Base-by-base conservation (phyloP, 2,329 filamentous ascomycete genomes). In the Ceratocystis colombiana region DNA sequence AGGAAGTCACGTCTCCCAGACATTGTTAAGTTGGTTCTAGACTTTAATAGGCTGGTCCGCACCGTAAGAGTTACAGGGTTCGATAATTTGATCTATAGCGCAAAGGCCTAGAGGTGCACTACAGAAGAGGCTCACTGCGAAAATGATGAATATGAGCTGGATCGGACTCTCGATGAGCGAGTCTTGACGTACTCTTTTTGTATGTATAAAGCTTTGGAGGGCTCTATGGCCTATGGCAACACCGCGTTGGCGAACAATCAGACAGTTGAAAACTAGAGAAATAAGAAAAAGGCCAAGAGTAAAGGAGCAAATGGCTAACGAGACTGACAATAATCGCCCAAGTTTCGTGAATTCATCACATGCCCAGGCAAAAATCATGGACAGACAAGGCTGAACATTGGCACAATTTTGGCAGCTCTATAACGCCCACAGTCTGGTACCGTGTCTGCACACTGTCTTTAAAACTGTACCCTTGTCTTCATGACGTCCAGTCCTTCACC, bases 1-100 rank as follows among this genome's bases (percentile, higher is more conserved):
- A 97, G 77, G 73, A 97, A 97, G 77, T 96, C 91, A 73, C 84
- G 82, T 79, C 90, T 88, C 72, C 76, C 77, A 62, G 81, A 76
- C 81, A 83, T 84, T n/a, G 69, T 77, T 68, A 68, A 70, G 64
- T 61, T 12, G 15, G 3, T 44, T 25, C 20, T 61, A 22, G 55
- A 20, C 30, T 61, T 30, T 17, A 50, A 62, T 17, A 59, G 53
- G 44, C 46, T 37, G 59, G 20, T 3, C 22, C 33, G 57, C 45
- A 37, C 33, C 8, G 33, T 10, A 37, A 37, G 3, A 37, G 33
- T 37, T 37, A 37, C 33, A 37, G 33, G 33, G 33, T 10, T 37
- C 33, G 59, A 22, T 62, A 25, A 33, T 44, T 46, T 44, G 46
- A 59, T 45, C 33, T 25, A 20, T 44, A 62, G 41, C 53, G 15